Evolutionary conservation across 73 alveolate genomes (phyloP).

Genomic region (Urostyla sp.): DNA sequence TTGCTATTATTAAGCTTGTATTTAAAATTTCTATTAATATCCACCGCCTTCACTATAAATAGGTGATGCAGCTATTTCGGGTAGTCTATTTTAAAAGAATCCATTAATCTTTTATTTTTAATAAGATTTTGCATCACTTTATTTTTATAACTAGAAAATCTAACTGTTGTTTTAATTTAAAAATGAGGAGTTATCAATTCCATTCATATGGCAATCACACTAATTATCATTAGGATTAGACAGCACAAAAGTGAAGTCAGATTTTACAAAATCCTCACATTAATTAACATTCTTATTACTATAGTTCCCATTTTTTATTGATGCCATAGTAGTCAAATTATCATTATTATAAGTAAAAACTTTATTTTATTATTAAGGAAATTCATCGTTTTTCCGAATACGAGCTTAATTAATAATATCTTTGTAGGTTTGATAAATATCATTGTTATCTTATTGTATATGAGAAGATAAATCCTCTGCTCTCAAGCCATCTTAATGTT

Average conservation of each 20-base stretch:
- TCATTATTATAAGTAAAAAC: constrained; percentile 4
- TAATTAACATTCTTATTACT: constrained; percentile 17
- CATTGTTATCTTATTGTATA: constrained; percentile 5
- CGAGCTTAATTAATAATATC: constrained; percentile 2
- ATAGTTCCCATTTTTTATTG: background rate
- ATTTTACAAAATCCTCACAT: background rate
- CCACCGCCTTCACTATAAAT: constrained; percentile 48
- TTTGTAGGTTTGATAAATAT: constrained; percentile 10
- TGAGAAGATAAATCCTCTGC: constrained; percentile 19
- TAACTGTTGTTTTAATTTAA: too few relatives aligned
- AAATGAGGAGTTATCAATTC: too few relatives aligned
- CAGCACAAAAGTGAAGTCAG: constrained; percentile 48
- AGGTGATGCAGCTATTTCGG: constrained; percentile 36
- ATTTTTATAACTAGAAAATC: too few relatives aligned
- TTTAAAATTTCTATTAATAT: background rate
- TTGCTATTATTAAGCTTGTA: too few relatives aligned
- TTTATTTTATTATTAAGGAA: background rate
- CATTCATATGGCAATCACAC: constrained; percentile 17
- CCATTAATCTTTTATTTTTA: background rate
- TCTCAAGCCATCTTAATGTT: constrained; percentile 1
- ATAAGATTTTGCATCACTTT: too few relatives aligned
- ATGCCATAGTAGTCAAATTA: background rate
- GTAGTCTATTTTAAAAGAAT: background rate
- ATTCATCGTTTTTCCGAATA: background rate
- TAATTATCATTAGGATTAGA: constrained; percentile 25